These are phyloP conservation scores for Coprinellus micaceus DNA, from an alignment of 768 basidiomycete genomes.

Conservation along the genomic window DNA sequence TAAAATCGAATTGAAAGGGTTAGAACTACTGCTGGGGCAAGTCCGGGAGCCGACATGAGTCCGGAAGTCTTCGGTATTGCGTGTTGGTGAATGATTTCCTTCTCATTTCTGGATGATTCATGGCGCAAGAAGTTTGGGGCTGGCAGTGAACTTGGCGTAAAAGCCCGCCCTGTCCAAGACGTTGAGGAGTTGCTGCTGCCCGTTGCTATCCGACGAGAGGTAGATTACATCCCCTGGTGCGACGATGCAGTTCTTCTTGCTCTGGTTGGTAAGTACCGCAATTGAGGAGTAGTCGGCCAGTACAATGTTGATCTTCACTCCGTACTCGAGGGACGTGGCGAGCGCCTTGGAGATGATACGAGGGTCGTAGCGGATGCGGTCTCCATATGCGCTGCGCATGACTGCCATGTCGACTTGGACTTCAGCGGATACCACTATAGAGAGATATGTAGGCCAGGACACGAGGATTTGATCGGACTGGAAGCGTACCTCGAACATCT, in stretches of 20 bases:
- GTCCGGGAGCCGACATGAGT: too few species aligned
- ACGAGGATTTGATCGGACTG: background rate
- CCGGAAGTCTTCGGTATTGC: background rate
- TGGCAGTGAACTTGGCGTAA: background rate
- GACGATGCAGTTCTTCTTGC: too few species aligned
- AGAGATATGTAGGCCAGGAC: conserved; percentile 10
- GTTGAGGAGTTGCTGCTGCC: background rate
- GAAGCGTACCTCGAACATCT: conserved; percentile 24
- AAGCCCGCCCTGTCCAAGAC: background rate
- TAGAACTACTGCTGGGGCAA: too few species aligned
- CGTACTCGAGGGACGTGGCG: conserved; percentile 38
- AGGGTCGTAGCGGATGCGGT: conserved; percentile 27
- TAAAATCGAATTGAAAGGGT: too few species aligned
- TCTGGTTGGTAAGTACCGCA: background rate
- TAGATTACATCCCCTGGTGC: background rate
- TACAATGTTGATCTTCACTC: conserved; percentile 31
- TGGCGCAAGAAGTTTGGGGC: background rate
- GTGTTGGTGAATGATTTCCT: background rate
- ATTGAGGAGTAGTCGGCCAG: conserved; percentile 11
- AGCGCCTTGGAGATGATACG: conserved; percentile 35
- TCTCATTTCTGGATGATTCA: background rate
- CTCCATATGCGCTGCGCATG: conserved; percentile 30
- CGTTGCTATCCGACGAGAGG: background rate
- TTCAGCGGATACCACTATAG: conserved; percentile 28
- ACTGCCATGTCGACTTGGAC: conserved; percentile 35